Evolutionary conservation across 768 basidiomycete species (phyloP), one percentile per base, ranked within the genome.

Genomic region (Coprinopsis strossmayeri): DNA sequence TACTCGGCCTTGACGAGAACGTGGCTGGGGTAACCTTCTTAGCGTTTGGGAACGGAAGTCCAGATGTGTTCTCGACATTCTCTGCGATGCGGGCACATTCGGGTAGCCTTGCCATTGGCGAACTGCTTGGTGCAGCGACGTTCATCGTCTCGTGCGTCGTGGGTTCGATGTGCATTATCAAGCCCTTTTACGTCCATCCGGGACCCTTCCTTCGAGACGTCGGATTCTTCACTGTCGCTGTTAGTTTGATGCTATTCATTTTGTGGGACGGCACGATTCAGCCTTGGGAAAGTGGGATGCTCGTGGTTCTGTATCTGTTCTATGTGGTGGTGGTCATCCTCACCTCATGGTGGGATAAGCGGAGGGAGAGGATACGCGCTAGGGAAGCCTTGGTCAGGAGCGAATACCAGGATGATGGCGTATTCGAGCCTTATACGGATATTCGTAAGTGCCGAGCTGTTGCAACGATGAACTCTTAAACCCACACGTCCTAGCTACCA

Each of bases 91-190:
- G 81, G 25, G 74, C 82, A 18, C 70, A 84, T 57, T 90, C 93
- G 2, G 93, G 93, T 5, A 80, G 87, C 48, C 68, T 99, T 47
- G 96, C 96, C 1, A 81, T 99, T 46, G 96, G 96, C 18, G 96
- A 99, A 62, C 75, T 99, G 5, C 71, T 99, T 11, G 96, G 96
- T 4, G 95, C 95, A 1, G 94, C 95, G 0, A 78, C 90, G 1
- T 99, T 99, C 70, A 94, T 99, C 64, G 84, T 91, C 18, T 91
- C 91, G 1, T 91, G 93, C 58, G 96, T 99, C 20, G 95, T 91
- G 11, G 96, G 96, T 5, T 86, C 88, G n/a, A 95, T 99, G 85
- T 93, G 91, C 57, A 83, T 98, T 64, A 92, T 98, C 66, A 88
- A 87, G 50, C 94, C 95, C 0, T 99, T 99, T 68, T 78, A 80